Evolutionary conservation across 192 early-diverging fungal genomes (phyloP), one percentile per base, ranked within the genome.

Genomic region (Backusella parvicylindrica): DNA sequence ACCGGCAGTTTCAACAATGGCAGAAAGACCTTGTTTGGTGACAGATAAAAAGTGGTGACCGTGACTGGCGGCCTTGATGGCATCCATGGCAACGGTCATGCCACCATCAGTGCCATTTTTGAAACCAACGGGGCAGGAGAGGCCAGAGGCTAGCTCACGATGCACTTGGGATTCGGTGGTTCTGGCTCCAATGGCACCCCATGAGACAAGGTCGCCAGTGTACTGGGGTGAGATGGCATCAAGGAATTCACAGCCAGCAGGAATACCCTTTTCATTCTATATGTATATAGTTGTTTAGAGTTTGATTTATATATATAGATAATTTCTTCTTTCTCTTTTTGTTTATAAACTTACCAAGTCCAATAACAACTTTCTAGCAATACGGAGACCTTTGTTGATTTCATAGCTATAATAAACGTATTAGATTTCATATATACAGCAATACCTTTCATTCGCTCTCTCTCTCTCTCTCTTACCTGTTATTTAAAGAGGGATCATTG

Each of bases 11-110:
- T 90, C 87, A 28, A 94, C 91, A 76, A 95, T 95, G 30, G 94
- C 94, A 63, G 89, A 91, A 31, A 94, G 85, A 15, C 94, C 94
- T 73, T 93, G 92, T 86, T 95, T 94, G 64, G 92, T 94, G 23
- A 95, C 94, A 1, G 93, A 93, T 64, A 95, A 82, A 84, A 95
- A 95, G 73, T 90, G 88, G 70, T 95, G 93, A 18, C 86, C 83
- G 8, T 84, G 82, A 36, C 91, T 88, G 35, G 97, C 92, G 11
- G 96, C 91, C 80, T 93, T 91, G 81, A 98, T 95, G 23, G 96
- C 97, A 78, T 99, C 97, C 36, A 98, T 77, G 1, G 97, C 97
- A 23, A 98, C 92, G 37, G 83, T 84, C 53, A 96, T 90, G 69
- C 89, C 86, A 71, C 93, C 93, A 64, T 93, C 90, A 13, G 93